Conservation (phyloP, 192 early-diverging fungal genomes). For the Tieghemiomyces parasiticus region DNA sequence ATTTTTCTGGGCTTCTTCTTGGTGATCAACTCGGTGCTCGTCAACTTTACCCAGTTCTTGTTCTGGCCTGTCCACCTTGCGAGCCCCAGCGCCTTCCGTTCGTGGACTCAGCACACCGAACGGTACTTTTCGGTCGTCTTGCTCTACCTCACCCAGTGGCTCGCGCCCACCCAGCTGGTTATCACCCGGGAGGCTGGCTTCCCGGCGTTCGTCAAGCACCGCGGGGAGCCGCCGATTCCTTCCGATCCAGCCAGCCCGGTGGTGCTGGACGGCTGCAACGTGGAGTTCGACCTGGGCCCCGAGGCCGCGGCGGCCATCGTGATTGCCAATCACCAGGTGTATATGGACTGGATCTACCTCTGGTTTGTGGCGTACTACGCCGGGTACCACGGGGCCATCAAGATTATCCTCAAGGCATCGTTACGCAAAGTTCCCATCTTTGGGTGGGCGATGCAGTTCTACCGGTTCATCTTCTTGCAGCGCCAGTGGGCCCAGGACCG, state of each 20-base stretch:
- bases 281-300: conserved; percentile 28
- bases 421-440: conserved; percentile 75
- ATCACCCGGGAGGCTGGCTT: conserved; percentile 27
- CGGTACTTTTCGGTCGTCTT: conserved; percentile 27
- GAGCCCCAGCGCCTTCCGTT: conserved; percentile 18
- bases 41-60: conserved; percentile 27
- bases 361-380: conserved; percentile 43
- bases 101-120: conserved; percentile 31
- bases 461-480: conserved; percentile 90
- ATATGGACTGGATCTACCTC: conserved; percentile 13
- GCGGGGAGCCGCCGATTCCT: conserved; percentile 12
- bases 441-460: conserved; percentile 78
- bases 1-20: conserved; percentile 20
- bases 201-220: conserved; percentile 17
- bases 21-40: conserved; percentile 21
- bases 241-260: conserved; percentile 25
- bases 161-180: conserved; percentile 29
- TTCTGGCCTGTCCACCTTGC: conserved; percentile 17
- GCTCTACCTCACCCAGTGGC: conserved; percentile 19
- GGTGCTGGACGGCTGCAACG: conserved; percentile 28
- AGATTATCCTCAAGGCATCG: conserved; percentile 80
- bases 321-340: conserved; percentile 11
- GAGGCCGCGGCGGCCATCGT: conserved; percentile 4
- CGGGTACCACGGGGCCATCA: conserved; percentile 62
- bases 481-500: conserved; percentile 71